Base-by-base conservation (phyloP, 805 yeast species). In the Suhomyces sp. region DNA sequence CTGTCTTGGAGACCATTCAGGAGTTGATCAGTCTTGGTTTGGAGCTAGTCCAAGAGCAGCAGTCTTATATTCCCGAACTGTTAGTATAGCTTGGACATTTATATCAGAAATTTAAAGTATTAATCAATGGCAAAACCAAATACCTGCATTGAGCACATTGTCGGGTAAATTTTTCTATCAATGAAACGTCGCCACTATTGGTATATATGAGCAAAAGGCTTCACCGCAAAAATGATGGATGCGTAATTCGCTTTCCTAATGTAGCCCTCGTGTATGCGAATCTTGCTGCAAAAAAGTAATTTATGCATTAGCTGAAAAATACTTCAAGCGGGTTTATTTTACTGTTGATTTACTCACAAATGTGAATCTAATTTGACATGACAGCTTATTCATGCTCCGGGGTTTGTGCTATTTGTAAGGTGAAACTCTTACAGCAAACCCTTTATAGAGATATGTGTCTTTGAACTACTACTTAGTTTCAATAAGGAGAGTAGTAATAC, bases 1-100 rank as follows among this genome's bases (percentile, higher is more conserved):
- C 52, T 0, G 74, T 69, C 0, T 58, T 75, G 21, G 62, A 61
- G 7, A 66, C 65, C n/a, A 69, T 73, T 13, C 59, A 62, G 4
- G 77, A 72, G 13, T 53, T 67, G 44, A 61, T 55, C 2, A 43
- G 40, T 27, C 46, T 53, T 20, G 64, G 61, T 6, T 40, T 58
- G 24, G 59, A 50, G 20, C 19, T 40, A 15, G 35, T 22, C 3
- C n/a, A n/a, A 10, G 46, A 43, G 33, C 44, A 41, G n/a, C 22
- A 37, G 9, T 37, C 35, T 6, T 31, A 31, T 13, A 13, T 7
- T 31, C 4, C 7, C 35, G n/a, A 17, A 27, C n/a, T 27, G n/a
- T n/a, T 10, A 27, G 2, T 27, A 27, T 27, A 27, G 31, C 31
- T 12, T 27, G n/a, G 31, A 12, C 9, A 10, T 27, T 27, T 4